These are phyloP conservation scores for Saitozyma podzolica DNA, from an alignment of 768 basidiomycete genomes.

Conservation along the genomic window DNA sequence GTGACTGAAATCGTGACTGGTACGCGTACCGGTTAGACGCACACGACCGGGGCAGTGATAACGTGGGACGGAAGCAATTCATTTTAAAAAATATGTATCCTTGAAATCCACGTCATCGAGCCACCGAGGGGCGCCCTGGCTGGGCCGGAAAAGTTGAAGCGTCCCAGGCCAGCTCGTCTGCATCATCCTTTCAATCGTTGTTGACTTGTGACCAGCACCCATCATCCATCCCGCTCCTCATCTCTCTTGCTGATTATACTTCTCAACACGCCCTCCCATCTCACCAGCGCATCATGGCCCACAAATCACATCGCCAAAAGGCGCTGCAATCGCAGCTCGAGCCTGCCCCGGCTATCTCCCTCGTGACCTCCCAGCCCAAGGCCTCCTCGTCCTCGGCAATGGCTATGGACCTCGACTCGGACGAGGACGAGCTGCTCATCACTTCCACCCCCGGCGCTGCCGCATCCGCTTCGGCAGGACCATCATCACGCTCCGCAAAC, in stretches of 20 bases:
- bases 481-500: conserved; percentile 2
- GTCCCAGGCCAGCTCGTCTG: no score
- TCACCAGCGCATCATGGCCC: conserved; percentile 33
- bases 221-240: not conserved
- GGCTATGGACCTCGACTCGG: conserved; percentile 23
- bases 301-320: conserved; percentile 52
- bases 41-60: no score
- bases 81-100: no score
- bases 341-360: conserved; percentile 42
- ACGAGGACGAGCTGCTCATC: conserved; percentile 58
- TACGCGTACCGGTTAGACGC: no score
- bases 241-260: no score
- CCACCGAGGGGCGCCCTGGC: no score
- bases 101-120: no score
- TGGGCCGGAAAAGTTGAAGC: no score
- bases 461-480: conserved; percentile 49
- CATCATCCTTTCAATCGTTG: no score
- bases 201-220: no score
- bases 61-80: no score
- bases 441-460: conserved; percentile 46
- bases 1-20: no score
- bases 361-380: conserved; percentile 31
- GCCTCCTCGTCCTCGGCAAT: conserved; percentile 10
- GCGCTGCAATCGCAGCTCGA: conserved; percentile 51
- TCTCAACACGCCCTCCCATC: not conserved